Base-by-base conservation (phyloP, 495 filamentous ascomycete genomes). In the Penicillium chermesinum region DNA sequence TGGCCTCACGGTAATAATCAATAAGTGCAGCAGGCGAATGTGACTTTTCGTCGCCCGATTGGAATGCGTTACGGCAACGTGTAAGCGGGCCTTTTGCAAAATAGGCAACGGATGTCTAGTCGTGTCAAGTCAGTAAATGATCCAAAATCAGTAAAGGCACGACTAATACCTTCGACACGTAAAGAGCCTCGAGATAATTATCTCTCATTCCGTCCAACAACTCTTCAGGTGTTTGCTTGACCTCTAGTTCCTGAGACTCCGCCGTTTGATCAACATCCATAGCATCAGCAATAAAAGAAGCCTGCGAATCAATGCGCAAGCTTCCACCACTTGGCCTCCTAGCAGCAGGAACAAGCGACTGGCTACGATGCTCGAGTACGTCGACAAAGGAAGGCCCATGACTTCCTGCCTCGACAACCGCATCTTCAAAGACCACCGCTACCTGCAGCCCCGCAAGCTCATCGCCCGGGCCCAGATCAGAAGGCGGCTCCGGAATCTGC, bases 21-120 rank as follows among this genome's bases (percentile, higher is more conserved):
- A 84, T 66, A 2, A 95, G 67, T 38, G 87, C 77, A 2, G 41
- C 37, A 12, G 62, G 43, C 12, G 41, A 48, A 38, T 32, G 52
- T n/a, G 53, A 52, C 39, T 54, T 55, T 18, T 53, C 71, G 13
- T 78, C 73, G 19, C 80, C 71, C 19, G 79, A 65, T 54, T 86
- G 80, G 51, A 95, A 89, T 27, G 82, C 80, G 39, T 83, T 84
- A 44, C 93, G 79, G 16, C 88, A 89, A 57, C 89, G 80, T n/a
- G 94, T 87, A 16, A 97, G 74, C 3, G 93, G 89, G 1, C 93
- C 93, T 73, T 98, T 98, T 15, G 91, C 87, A 72, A 97, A 98
- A 63, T 96, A 98, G 53, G 91, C 94, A 56, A 97, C 69, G 10
- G 93, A 93, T 17, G 89, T 86, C 83, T 90, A 42, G 2, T 22